Evolutionary conservation across 306 rosid species (phyloP).

Genomic region (Arachis hypogaea): DNA sequence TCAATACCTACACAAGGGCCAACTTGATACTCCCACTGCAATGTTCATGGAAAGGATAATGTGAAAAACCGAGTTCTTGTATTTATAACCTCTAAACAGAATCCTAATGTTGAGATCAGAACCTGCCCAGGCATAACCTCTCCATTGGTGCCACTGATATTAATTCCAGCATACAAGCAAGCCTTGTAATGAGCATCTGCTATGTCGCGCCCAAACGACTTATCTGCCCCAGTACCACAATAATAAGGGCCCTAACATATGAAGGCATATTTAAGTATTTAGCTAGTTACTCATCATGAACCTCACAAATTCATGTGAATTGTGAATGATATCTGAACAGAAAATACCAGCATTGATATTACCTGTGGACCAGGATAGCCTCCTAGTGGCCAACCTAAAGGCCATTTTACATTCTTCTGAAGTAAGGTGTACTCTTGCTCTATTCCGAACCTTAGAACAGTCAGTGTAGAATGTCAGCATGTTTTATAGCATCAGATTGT

Average conservation of each 20-base stretch:
- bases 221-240: constrained; percentile 93
- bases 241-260: constrained; percentile 87
- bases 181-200: constrained; percentile 99
- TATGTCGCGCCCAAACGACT: constrained; percentile 97
- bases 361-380: constrained; percentile 99
- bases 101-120: constrained; percentile 31
- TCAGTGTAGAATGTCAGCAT: constrained; percentile 40
- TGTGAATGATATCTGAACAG: constrained; percentile 26
- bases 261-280: constrained; percentile 10
- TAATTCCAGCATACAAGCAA: constrained; percentile 93
- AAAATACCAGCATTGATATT: constrained; percentile 14
- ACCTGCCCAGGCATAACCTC: constrained; percentile 99
- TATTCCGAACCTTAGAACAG: constrained; percentile 80
- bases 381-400: constrained; percentile 97
- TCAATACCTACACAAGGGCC: constrained; percentile 98
- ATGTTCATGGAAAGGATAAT: constrained; percentile 18
- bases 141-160: constrained; percentile 95
- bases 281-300: neutral
- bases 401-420: constrained; percentile 89
- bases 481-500: constrained; percentile 23
- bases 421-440: constrained; percentile 99
- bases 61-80: constrained; percentile 32
- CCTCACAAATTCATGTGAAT: constrained; percentile 13
- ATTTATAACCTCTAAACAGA: constrained; percentile 33
- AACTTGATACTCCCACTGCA: constrained; percentile 99